Conservation (phyloP, 1,284 basidiomycete genomes). For the Ceratorhiza oryzae-sativae region DNA sequence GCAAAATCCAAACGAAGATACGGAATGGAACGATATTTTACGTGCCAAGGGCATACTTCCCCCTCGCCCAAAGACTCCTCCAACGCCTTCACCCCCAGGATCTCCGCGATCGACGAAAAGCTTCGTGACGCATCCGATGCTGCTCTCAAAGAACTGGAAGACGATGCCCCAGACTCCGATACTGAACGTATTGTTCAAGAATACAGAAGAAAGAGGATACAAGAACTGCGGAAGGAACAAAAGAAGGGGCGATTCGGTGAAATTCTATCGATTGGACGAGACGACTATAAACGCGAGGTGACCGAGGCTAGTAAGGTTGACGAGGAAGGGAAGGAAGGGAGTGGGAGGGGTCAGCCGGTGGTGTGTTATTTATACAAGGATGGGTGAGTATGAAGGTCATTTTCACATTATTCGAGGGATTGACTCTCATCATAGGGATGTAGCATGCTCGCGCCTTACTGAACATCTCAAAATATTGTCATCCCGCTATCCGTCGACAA, state of each 20-base stretch:
- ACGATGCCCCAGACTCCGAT: slow-evolving; percentile 76
- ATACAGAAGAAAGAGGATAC: slow-evolving; percentile 71
- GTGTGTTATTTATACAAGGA: slow-evolving; percentile 92
- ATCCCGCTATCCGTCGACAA: slow-evolving; percentile 83
- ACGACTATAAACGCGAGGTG: slow-evolving; percentile 94
- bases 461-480: slow-evolving; percentile 79
- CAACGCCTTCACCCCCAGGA: slow-evolving; percentile 74
- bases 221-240: slow-evolving; percentile 67
- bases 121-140: slow-evolving; percentile 57
- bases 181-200: slow-evolving; percentile 77
- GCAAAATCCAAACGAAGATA: slow-evolving; percentile 82
- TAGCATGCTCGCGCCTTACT: slow-evolving; percentile 78
- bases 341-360: slow-evolving; percentile 76
- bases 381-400: slow-evolving; percentile 60
- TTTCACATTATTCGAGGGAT: slow-evolving; percentile 11
- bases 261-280: slow-evolving; percentile 88
- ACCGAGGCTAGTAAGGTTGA: slow-evolving; percentile 86
- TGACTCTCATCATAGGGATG: slow-evolving; percentile 60
- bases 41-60: slow-evolving; percentile 91
- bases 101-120: slow-evolving; percentile 68
- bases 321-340: slow-evolving; percentile 64
- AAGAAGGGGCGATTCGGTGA: slow-evolving; percentile 80
- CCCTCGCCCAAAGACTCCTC: slow-evolving; percentile 69
- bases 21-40: slow-evolving; percentile 93
- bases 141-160: slow-evolving; percentile 63